Evolutionary conservation across 495 filamentous ascomycete species (phyloP).

Genomic region (Xylaria curta): DNA sequence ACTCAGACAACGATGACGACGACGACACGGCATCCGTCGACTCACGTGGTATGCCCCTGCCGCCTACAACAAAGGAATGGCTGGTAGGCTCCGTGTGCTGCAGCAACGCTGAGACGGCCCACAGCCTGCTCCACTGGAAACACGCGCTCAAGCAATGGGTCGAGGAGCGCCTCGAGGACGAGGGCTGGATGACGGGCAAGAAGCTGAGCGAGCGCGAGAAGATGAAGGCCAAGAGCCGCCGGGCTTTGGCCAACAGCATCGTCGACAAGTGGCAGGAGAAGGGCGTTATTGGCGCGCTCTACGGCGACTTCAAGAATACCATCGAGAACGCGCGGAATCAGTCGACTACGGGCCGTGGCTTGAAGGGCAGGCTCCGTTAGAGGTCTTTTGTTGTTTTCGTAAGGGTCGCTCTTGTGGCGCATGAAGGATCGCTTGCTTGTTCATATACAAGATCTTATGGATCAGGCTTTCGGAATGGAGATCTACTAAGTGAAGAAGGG

Average conservation of each 20-base stretch:
- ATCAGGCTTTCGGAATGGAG: background rate
- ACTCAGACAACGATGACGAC: conserved; percentile 44
- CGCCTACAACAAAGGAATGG: conserved; percentile 48
- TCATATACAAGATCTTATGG: background rate
- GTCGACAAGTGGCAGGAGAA: conserved; percentile 42
- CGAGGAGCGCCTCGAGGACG: conserved; percentile 60
- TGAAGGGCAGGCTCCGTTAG: conserved; percentile 8
- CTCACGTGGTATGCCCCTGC: conserved; percentile 41
- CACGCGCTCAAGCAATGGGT: conserved; percentile 75
- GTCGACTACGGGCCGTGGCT: conserved; percentile 30
- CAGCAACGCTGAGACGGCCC: conserved; percentile 70
- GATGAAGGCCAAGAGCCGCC: conserved; percentile 57
- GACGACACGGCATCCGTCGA: conserved; percentile 46
- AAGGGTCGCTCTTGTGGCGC: background rate
- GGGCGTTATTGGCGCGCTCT: conserved; percentile 39
- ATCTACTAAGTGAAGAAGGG: background rate
- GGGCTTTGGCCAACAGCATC: conserved; percentile 58
- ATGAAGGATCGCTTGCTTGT: background rate
- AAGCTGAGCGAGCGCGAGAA: conserved; percentile 52
- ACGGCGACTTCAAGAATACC: conserved; percentile 43
- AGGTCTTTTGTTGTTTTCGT: background rate
- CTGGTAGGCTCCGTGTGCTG: conserved; percentile 59
- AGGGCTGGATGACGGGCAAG: conserved; percentile 54
- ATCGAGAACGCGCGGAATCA: conserved; percentile 47
- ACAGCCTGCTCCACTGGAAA: conserved; percentile 78